phyloP scores from a whole-genome alignment of 495 filamentous ascomycete genomes.

The Penicillium goetzii region DNA sequence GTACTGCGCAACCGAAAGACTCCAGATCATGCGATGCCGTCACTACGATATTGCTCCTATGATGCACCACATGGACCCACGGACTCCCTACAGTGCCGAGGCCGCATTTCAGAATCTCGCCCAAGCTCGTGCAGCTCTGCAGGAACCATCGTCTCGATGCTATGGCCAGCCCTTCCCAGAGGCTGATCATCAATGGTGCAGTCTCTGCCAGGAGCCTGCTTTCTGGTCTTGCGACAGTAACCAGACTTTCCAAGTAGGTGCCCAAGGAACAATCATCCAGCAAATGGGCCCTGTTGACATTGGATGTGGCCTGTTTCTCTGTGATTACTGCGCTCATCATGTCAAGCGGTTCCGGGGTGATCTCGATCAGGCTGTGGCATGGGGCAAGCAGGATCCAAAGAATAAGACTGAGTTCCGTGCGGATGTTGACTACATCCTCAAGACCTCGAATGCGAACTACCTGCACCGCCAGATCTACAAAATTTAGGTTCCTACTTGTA shows the following conservation, averaged over 20 bases:
- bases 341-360: constrained; percentile 6
- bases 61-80: background rate
- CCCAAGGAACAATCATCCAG: background rate
- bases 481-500: background rate
- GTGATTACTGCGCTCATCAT: constrained; percentile 6
- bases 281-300: background rate
- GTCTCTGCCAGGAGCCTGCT: constrained; percentile 18
- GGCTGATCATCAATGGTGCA: constrained; percentile 14
- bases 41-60: constrained; percentile 3
- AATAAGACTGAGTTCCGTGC: constrained; percentile 9
- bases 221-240: constrained; percentile 5
- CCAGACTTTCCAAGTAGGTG: background rate
- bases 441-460: background rate
- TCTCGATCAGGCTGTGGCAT: constrained; percentile 6
- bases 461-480: constrained; percentile 1
- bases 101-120: background rate
- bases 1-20: background rate
- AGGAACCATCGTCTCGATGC: background rate
- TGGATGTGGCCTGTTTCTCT: constrained; percentile 19
- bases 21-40: constrained; percentile 13
- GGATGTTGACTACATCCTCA: constrained; percentile 16
- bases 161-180: background rate
- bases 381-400: background rate
- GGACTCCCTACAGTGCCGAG: background rate
- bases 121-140: background rate